Conservation (phyloP, 2,329 filamentous ascomycete genomes). For the Fusarium transvaalense region DNA sequence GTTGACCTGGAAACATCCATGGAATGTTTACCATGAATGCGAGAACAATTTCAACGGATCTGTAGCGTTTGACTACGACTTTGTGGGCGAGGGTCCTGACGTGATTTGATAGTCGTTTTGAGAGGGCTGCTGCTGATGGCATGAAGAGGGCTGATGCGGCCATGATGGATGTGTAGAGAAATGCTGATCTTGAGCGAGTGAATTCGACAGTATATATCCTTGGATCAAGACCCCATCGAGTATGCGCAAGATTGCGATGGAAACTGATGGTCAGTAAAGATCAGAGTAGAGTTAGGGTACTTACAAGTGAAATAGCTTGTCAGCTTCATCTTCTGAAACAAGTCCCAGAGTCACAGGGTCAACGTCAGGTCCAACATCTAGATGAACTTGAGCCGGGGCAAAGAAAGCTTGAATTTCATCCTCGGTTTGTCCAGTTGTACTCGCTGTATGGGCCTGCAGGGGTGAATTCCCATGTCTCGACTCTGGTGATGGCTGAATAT, state of each 20-base stretch:
- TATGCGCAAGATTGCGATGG: conserved; percentile 77
- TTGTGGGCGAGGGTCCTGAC: conserved; percentile 71
- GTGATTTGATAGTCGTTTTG: conserved; percentile 74
- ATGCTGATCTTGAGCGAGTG: conserved; percentile 75
- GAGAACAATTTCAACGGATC: conserved; percentile 79
- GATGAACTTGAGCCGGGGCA: conserved; percentile 70
- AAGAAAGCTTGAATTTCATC: conserved; percentile 74
- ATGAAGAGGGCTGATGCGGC: conserved; percentile 77
- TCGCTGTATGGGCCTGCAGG: conserved; percentile 40
- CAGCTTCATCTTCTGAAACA: conserved; percentile 74
- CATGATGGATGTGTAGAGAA: conserved; percentile 78
- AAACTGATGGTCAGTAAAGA: conserved; percentile 62
- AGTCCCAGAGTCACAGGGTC: conserved; percentile 78
- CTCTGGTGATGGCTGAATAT: conserved; percentile 68
- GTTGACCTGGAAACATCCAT: conserved; percentile 77
- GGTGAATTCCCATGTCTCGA: conserved; percentile 48
- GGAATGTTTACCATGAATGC: conserved; percentile 82
- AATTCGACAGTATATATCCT: conserved; percentile 74
- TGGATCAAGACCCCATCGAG: conserved; percentile 79
- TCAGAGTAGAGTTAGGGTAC: conserved; percentile 40
- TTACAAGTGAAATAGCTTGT: conserved; percentile 74
- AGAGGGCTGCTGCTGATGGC: conserved; percentile 72
- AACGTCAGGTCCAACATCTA: conserved; percentile 73
- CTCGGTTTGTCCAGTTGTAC: conserved; percentile 47
- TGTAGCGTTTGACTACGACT: conserved; percentile 71